Conservation (phyloP, 805 yeast species). For the Saturnispora dispora region DNA sequence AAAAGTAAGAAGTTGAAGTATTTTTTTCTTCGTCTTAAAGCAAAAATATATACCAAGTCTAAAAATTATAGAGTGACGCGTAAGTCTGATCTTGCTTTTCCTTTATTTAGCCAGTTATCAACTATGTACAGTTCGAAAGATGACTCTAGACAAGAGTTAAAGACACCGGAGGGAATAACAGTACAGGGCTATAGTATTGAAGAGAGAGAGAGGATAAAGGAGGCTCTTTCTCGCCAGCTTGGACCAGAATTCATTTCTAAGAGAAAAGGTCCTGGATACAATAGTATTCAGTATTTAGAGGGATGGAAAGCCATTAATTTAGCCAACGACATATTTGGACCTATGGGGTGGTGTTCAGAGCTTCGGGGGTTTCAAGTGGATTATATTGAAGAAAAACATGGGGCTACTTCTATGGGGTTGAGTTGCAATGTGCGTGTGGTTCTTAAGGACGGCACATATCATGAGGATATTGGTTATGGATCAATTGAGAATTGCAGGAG, state of each 20-base stretch:
- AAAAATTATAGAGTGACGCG: neutral
- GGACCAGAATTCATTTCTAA: conserved; percentile 76
- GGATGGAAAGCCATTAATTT: conserved; percentile 78
- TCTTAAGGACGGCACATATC: conserved; percentile 72
- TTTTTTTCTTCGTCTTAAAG: neutral
- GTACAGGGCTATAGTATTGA: conserved; percentile 17
- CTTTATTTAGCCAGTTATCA: neutral
- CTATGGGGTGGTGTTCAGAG: conserved; percentile 77
- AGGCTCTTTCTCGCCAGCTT: conserved; percentile 32
- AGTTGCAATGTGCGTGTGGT: conserved; percentile 65
- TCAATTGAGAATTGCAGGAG: conserved; percentile 60
- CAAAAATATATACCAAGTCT: neutral
- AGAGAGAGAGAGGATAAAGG: conserved; percentile 21
- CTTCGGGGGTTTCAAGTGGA: conserved; percentile 58
- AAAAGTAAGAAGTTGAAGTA: neutral
- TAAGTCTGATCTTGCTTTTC: neutral
- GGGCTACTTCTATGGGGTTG: conserved; percentile 54
- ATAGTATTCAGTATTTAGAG: conserved; percentile 62
- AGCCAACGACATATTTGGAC: conserved; percentile 77
- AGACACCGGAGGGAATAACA: neutral
- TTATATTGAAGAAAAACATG: conserved; percentile 55
- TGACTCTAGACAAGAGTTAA: conserved; percentile 8
- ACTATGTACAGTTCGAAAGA: neutral
- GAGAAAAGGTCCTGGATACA: conserved; percentile 68
- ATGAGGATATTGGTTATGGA: conserved; percentile 73